These are phyloP conservation scores for Trichophyton verrucosum DNA, from an alignment of 2,329 filamentous ascomycete species.

Conservation along the genomic window DNA sequence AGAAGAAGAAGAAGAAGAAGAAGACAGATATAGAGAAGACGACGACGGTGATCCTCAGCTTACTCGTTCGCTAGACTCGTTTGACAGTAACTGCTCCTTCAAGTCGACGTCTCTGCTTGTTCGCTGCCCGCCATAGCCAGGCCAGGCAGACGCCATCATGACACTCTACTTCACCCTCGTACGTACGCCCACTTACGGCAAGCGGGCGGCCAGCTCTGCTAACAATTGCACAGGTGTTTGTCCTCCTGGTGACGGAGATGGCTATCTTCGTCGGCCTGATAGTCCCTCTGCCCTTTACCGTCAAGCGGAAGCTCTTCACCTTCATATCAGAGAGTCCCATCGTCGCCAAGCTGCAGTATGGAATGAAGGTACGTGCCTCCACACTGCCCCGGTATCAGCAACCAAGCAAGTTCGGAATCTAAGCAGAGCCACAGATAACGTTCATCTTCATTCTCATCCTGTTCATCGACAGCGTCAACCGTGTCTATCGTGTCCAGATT, in stretches of 20 bases:
- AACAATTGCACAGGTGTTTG: slow-evolving; percentile 31
- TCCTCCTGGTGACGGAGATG: slow-evolving; percentile 40
- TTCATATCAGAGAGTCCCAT: slow-evolving; percentile 85
- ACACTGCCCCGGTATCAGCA: not conserved
- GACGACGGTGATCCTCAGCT: not conserved
- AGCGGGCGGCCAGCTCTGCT: not conserved
- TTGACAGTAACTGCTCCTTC: not conserved
- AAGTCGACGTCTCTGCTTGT: not conserved
- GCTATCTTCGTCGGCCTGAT: slow-evolving; percentile 39
- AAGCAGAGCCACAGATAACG: slow-evolving; percentile 51
- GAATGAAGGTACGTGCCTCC: slow-evolving; percentile 57
- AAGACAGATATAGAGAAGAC: not conserved
- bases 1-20: not conserved
- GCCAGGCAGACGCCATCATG: slow-evolving; percentile 36
- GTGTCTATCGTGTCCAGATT: slow-evolving; percentile 90
- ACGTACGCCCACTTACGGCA: slow-evolving; percentile 24
- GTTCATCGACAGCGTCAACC: slow-evolving; percentile 91
- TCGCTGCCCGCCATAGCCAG: not conserved
- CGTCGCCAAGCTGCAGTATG: slow-evolving; percentile 91
- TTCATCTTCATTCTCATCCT: slow-evolving; percentile 99
- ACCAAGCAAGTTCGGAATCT: not conserved
- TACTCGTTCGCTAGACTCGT: not conserved
- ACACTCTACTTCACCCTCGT: slow-evolving; percentile 59
- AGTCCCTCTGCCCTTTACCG: slow-evolving; percentile 74
- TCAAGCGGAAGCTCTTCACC: slow-evolving; percentile 78